Evolutionary conservation across 306 rosid species (phyloP).

Genomic region (Lupinus albus): DNA sequence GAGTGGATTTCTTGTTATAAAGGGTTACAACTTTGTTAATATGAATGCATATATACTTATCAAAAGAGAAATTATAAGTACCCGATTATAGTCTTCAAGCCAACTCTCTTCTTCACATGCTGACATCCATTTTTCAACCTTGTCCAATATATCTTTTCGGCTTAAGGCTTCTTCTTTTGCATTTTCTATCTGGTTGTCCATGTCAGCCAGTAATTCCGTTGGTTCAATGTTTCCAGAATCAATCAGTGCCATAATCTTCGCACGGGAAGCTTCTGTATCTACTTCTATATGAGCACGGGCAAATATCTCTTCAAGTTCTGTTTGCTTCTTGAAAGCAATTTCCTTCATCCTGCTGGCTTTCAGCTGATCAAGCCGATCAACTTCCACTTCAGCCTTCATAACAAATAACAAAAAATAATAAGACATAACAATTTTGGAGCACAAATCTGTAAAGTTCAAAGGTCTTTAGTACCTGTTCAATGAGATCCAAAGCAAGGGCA

Average conservation of each 20-base stretch:
- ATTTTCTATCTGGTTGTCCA: conserved; percentile 89
- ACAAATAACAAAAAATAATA: conserved; percentile 30
- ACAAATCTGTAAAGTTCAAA: conserved; percentile 33
- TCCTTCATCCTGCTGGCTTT: conserved; percentile 99
- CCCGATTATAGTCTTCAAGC: conserved; percentile 99
- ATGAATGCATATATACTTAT: background rate
- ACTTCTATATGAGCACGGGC: conserved; percentile 82
- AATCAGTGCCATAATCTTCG: conserved; percentile 79
- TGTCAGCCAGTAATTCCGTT: conserved; percentile 81
- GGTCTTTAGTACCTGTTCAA: conserved; percentile 69
- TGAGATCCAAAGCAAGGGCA: conserved; percentile 89
- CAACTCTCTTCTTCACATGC: conserved; percentile 99
- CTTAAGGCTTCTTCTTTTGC: conserved; percentile 94
- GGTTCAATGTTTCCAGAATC: conserved; percentile 90
- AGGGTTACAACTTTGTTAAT: conserved; percentile 2
- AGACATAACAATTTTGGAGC: conserved; percentile 8
- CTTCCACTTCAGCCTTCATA: conserved; percentile 94
- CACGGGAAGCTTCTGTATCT: conserved; percentile 89
- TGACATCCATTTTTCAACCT: conserved; percentile 99
- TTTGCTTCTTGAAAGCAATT: conserved; percentile 94
- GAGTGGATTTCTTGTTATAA: conserved; percentile 16
- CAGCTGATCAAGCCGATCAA: conserved; percentile 95
- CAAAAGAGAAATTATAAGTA: conserved; percentile 41
- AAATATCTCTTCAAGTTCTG: conserved; percentile 91
- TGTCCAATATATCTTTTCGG: conserved; percentile 96